Base-by-base conservation (phyloP, 2,329 filamentous ascomycete species). In the Neofusicoccum sp. region DNA sequence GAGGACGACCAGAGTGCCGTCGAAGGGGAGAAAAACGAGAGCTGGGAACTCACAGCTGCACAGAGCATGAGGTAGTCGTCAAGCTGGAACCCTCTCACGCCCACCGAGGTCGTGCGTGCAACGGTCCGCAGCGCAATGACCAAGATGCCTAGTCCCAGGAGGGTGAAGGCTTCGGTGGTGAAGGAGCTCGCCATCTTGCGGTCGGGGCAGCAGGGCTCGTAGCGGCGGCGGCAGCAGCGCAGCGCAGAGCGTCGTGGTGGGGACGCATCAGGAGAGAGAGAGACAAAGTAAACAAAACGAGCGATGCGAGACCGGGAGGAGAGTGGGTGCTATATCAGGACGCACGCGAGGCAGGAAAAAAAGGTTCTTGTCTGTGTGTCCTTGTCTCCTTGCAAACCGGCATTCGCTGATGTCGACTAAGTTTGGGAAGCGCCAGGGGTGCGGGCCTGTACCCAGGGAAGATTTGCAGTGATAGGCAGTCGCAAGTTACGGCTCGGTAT, bases 31-130 rank as follows among this genome's bases (percentile, higher is more conserved):
- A 3, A 26, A 12, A 12, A 8, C 7, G 31, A 4, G 24, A 33
- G 58, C 4, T 8, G 7, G 14, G 36, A 20, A 56, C 63, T 6
- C 11, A 68, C 64, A 26, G 63, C 38, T 34, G 66, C 65, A 26
- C 63, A n/a, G 64, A 62, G 64, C 48, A 68, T 67, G 30, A 67
- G 45, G 45, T 66, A 66, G 43, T 67, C 65, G 24, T 68, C 65
- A 36, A 57, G 40, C 16, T 57, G 62, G 41, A 68, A 60, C 20
- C 62, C 56, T 36, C 62, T 59, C 51, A 65, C 30, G 6, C 65
- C 63, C 14, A 67, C 65, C 33, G 62, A 63, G 24, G 51, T 58
- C 26, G 65, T 36, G 24, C 64, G 63, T 4, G 65, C 65, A 56
- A 64, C 62, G 20, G 63, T 64, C 30, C 64, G 56, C 26, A 68